Base-by-base conservation (phyloP, 2,329 filamentous ascomycete species). In the Colletotrichum musae region DNA sequence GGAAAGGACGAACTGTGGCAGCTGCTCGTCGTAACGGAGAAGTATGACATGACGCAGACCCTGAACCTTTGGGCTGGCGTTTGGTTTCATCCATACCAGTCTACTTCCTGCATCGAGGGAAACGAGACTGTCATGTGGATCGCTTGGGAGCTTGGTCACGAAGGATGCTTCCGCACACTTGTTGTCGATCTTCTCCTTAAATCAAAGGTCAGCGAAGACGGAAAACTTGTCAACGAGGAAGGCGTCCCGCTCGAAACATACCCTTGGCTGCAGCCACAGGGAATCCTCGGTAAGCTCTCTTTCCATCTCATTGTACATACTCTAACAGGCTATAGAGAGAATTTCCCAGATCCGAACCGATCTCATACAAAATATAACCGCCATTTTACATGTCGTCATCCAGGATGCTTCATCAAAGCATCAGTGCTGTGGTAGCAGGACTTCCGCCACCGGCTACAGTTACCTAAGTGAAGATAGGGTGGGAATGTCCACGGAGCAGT, bases 41-140 rank as follows among this genome's bases (percentile, higher is more conserved):
- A 67, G 9, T 62, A 57, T 13, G 64, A 67, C 3, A 56, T 67
- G 64, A 56, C 50, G 2, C 50, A 41, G 1, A 16, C 54, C 16
- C 32, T 66, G 2, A n/a, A n/a, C 6, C 64, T 26, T 1, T 62
- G 50, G 50, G 24, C 24, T 0, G 6, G 6, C 9, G 13, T 9
- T 6, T 67, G 57, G 64, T 61, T 67, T 9, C 12, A n/a, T 10
- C 50, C 21, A 3, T 53, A 45, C 15, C 10, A 32, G 4, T 5
- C 2, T 6, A 3, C 16, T 13, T 12, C 6, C 18, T 18, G 18
- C 2, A 5, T 24, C 2, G 26, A 47, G 0, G 53, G 53, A 0
- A 32, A 53, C 0, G 52, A 39, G 12, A 5, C 39, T 3, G 2
- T 56, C 4, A 36, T 64, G 9, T 59, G 60, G 36, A 59, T 68